Evolutionary conservation across 1,139 yeast genomes (phyloP).

Genomic region (Blastobotrys raffinosifermentans): DNA sequence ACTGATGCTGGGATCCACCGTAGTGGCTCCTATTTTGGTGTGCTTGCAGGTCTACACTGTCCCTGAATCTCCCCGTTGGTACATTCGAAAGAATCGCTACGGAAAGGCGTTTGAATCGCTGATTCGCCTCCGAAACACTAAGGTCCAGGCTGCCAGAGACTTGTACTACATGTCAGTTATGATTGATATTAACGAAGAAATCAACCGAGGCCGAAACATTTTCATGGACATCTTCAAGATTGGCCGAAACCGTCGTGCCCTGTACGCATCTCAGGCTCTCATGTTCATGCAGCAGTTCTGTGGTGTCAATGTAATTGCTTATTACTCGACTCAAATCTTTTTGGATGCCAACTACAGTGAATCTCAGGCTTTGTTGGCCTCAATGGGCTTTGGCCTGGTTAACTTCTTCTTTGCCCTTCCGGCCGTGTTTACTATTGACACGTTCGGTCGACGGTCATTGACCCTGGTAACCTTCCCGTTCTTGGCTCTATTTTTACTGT

Average conservation of each 20-base stretch:
- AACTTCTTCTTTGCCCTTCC: constrained; percentile 80
- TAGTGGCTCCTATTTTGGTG: constrained; percentile 67
- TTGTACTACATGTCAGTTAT: constrained; percentile 64
- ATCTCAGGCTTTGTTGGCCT: constrained; percentile 62
- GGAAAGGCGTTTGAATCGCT: constrained; percentile 52
- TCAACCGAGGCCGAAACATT: constrained; percentile 34
- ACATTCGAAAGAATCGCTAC: constrained; percentile 60
- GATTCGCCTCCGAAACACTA: constrained; percentile 43
- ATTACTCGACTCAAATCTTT: constrained; percentile 60
- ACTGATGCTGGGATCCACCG: constrained; percentile 72
- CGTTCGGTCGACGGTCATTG: constrained; percentile 68
- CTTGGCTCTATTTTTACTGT: constrained; percentile 58
- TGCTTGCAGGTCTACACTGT: constrained; percentile 60
- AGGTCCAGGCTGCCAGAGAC: constrained; percentile 68
- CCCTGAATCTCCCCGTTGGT: constrained; percentile 80
- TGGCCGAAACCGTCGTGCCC: constrained; percentile 79
- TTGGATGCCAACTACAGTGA: constrained; percentile 58
- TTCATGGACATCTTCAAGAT: constrained; percentile 50
- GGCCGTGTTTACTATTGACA: constrained; percentile 76
- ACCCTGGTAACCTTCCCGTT: constrained; percentile 70
- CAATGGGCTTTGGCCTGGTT: constrained; percentile 81
- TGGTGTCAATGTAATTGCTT: constrained; percentile 83
- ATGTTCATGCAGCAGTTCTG: constrained; percentile 93
- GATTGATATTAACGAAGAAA: constrained; percentile 59
- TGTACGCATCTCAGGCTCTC: constrained; percentile 71